Base-by-base conservation (phyloP, 371 early-diverging fungal genomes). In the Mortierella sp. region DNA sequence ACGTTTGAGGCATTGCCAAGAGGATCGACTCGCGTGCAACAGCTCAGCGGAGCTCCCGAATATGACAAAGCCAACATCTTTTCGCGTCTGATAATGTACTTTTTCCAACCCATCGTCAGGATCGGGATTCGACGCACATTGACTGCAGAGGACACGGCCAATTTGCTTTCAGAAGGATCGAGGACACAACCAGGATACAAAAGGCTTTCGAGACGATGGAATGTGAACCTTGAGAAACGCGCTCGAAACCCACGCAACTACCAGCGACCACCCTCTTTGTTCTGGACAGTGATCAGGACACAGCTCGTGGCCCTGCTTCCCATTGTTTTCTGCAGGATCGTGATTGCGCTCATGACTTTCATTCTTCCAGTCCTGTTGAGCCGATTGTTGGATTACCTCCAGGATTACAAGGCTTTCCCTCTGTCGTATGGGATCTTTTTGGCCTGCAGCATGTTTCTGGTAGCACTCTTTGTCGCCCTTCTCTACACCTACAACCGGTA, bases 401-500 rank as follows among this genome's bases (percentile, higher is more conserved):
- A 80, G 38, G 73, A 77, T 10, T 77, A 77, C 19, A 77, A 80
- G 31, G 31, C 68, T 4, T 74, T 75, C 2, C 80, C 80, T 11
- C 68, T 60, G 5, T 77, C 84, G 7, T 80, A 80, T 38, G 84
- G 84, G 26, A 50, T 84, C 48, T 77, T 65, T n/a, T 54, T 84
- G 38, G 80, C 83, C 2, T 16, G 73, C 60, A 44, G 75, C 19
- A 84, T 80, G 84, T 77, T 84, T 57, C 14, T 72, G 63, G 68
- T 70, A 1, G 63, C 80, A 7, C 44, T 80, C 19, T 10, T 77
- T 0, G 75, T 73, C 14, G 68, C 84, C n/a, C 73, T 83, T 16
- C 71, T 84, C 42, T 71, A 75, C 58, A 77, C 80, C 70, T 84
- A 84, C 65, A 83, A 83, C 45, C 84, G 84, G 6, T 83, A 74